Conservation (phyloP, 768 basidiomycete genomes). For the Agaricus sinodeliciosus region DNA sequence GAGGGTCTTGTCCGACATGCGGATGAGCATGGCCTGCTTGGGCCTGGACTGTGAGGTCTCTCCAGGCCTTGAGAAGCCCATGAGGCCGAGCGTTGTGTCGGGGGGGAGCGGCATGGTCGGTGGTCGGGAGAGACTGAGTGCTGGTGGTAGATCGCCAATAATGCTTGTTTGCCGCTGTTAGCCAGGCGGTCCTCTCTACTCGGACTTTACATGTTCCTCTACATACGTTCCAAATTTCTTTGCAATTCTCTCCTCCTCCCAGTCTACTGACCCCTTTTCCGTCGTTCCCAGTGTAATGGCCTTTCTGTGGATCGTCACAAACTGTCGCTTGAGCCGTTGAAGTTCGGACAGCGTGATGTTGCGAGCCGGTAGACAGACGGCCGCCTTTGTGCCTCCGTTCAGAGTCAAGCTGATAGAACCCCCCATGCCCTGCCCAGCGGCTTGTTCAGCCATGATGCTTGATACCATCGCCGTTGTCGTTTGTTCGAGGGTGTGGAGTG, state of each 20-base stretch:
- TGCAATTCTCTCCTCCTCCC: slow-evolving; percentile 68
- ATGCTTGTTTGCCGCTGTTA: slow-evolving; percentile 9
- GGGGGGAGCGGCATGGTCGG: slow-evolving; percentile 61
- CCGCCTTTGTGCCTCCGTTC: slow-evolving; percentile 33
- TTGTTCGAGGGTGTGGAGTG: slow-evolving; percentile 78
- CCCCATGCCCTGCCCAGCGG: slow-evolving; percentile 43
- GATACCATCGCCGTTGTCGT: slow-evolving; percentile 66
- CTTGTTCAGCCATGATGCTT: slow-evolving; percentile 62
- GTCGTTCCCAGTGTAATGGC: slow-evolving; percentile 79
- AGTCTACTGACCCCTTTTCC: slow-evolving; percentile 71
- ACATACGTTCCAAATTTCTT: slow-evolving; percentile 65
- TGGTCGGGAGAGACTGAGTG: neutral
- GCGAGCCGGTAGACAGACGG: slow-evolving; percentile 60
- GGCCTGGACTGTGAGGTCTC: slow-evolving; percentile 52
- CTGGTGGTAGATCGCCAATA: slow-evolving; percentile 1
- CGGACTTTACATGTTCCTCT: slow-evolving; percentile 57
- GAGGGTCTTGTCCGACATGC: slow-evolving; percentile 66
- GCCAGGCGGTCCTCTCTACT: neutral
- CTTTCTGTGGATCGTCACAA: slow-evolving; percentile 84
- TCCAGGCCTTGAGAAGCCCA: slow-evolving; percentile 49
- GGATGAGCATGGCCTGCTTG: slow-evolving; percentile 71
- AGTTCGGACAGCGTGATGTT: slow-evolving; percentile 79
- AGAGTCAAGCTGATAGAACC: slow-evolving; percentile 44
- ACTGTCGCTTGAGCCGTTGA: slow-evolving; percentile 87
- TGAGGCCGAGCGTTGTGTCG: slow-evolving; percentile 47